These are phyloP conservation scores for Achaetomiella virescens DNA, from an alignment of 495 filamentous ascomycete genomes.

Conservation along the genomic window DNA sequence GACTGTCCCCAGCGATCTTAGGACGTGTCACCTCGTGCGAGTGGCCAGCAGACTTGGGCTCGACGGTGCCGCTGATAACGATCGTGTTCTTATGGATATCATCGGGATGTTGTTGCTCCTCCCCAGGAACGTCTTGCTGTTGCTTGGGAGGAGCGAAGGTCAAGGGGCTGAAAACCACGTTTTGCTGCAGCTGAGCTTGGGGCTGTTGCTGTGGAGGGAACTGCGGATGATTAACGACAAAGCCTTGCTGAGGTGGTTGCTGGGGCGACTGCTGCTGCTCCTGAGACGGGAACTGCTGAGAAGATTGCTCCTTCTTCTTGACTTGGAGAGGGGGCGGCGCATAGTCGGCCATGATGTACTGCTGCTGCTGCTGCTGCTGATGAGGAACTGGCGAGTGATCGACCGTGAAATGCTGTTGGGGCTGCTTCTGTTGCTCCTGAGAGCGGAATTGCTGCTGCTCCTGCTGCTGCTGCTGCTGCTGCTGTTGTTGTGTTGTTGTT, in stretches of 20 bases:
- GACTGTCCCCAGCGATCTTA: neutral
- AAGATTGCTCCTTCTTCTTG: too few relatives aligned
- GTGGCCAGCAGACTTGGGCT: slow-evolving; percentile 11
- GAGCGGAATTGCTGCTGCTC: neutral
- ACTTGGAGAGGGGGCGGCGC: too few relatives aligned
- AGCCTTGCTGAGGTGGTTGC: neutral
- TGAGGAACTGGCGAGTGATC: neutral
- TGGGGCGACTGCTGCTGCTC: neutral
- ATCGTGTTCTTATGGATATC: slow-evolving; percentile 7
- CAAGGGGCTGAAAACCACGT: too few relatives aligned
- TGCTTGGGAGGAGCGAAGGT: too few relatives aligned
- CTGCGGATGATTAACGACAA: neutral
- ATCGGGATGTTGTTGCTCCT: neutral
- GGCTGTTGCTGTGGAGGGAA: neutral
- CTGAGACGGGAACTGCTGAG: neutral
- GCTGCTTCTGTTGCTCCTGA: neutral
- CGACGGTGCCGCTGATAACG: slow-evolving; percentile 6
- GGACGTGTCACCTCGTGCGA: slow-evolving; percentile 11
- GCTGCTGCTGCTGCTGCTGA: neutral
- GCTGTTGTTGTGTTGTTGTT: neutral
- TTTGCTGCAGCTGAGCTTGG: too few relatives aligned
- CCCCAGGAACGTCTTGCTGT: neutral
- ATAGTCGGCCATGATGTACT: neutral
- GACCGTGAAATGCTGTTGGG: neutral
- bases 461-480: neutral